Evolutionary conservation across 257 asterid species (phyloP), one percentile per base, ranked within the genome.

Genomic region (Catharanthus roseus): DNA sequence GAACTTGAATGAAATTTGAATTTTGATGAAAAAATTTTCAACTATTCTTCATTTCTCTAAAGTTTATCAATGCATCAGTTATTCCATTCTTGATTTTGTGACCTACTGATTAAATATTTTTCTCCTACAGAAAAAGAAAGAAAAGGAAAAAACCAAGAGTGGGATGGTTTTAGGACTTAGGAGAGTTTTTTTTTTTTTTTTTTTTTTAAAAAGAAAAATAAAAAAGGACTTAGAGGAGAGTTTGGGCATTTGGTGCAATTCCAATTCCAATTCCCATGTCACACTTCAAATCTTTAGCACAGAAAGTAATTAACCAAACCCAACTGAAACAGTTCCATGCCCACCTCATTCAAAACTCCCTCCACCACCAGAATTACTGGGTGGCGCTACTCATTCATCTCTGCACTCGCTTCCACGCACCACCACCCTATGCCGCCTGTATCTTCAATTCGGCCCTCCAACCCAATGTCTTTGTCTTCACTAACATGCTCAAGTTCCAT

Each of bases 351-450:
- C 88, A 72, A 19, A 69, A 69, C 34, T 82, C 89, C 60, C 86
- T 82, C 68, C 85, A 79, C 74, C 67, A 45, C 71, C 75, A 41
- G 6, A 57, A 69, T 29, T 73, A 65, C 73, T 89, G 90, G 88
- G 87, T 75, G 77, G 80, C 86, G 50, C 86, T 71, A 39, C 86
- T 89, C 79, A 68, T 86, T 39, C 72, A 61, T 29, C 76, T 67
- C 49, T 89, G 90, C 83, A 79, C 89, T 74, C 87, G 90, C 78
- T 72, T 79, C 36, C 88, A 78, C 76, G 92, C 92, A 53, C 87
- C 96, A 24, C 81, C 82, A 10, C 33, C 70, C 26, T 86, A 89
- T 73, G 53, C 81, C 61, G 39, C 69, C 72, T 64, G 70, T 47
- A 50, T 89, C 62, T 82, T 87, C 80, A 41, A 47, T 68, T 83